phyloP scores from a whole-genome alignment of 1,284 basidiomycete species.

The Microbotryomycetes sp. region DNA sequence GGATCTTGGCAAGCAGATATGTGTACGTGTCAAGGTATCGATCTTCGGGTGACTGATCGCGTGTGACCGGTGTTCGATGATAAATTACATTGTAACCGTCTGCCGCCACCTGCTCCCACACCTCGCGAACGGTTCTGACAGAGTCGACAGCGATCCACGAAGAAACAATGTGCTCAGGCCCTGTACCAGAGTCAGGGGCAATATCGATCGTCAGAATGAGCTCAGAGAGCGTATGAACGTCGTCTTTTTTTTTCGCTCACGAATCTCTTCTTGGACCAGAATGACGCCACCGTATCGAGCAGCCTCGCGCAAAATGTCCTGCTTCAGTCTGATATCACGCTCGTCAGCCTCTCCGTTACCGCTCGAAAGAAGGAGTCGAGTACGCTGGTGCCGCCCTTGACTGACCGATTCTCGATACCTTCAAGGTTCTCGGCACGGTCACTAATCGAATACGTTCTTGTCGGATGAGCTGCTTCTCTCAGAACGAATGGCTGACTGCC shows the following conservation, averaged over 20 bases:
- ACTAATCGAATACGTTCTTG: conserved; percentile 71
- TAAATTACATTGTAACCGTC: conserved; percentile 70
- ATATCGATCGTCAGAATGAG: not conserved
- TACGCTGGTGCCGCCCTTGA: not conserved
- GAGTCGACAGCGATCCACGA: conserved; percentile 92
- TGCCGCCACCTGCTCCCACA: conserved; percentile 70
- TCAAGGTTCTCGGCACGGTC: conserved; percentile 92
- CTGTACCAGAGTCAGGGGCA: no score
- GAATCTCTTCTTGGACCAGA: conserved; percentile 85
- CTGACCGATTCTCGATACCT: conserved; percentile 72
- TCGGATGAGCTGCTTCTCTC: conserved; percentile 81
- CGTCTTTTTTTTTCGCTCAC: no score
- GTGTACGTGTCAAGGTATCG: conserved; percentile 70
- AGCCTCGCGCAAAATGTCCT: conserved; percentile 88
- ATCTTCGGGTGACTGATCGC: conserved; percentile 59
- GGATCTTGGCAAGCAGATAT: conserved; percentile 57
- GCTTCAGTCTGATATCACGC: conserved; percentile 61
- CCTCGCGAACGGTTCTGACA: conserved; percentile 79
- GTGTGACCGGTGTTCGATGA: conserved; percentile 84
- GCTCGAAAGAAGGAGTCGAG: not conserved
- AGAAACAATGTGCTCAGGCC: conserved; percentile 67
- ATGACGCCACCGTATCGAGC: conserved; percentile 80
- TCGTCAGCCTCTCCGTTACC: no score
- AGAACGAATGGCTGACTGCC: conserved; percentile 74
- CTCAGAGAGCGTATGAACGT: conserved; percentile 1